Evolutionary conservation across 768 basidiomycete genomes (phyloP), one percentile per base, ranked within the genome.

Genomic region (Atractiella rhizophila): DNA sequence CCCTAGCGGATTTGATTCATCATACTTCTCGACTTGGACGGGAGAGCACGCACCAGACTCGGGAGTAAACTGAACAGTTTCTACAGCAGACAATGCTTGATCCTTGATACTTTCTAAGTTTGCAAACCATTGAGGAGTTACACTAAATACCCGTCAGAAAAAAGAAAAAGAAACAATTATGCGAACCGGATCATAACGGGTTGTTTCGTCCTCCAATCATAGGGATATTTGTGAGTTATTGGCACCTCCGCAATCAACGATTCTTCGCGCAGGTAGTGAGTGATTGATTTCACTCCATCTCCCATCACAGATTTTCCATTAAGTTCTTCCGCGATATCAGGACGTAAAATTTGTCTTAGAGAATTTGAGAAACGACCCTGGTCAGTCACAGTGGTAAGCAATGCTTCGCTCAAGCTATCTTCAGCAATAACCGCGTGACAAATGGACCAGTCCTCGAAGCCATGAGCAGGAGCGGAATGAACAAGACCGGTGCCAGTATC

Each of bases 91-190:
- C 19, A 86, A 51, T 0, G 88, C 83, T 36, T 66, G 57, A 1
- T 68, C 66, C 54, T 91, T 91, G 61, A 98, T 76, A 32, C 64
- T 61, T 37, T 78, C 78, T 19, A 96, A 61, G 54, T 88, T 79
- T 4, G 86, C 83, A 54, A 98, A 98, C 88, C 88, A 98, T 50
- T 96, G 88, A 0, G 79, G 81, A 2, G 86, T 94, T 0, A 85
- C 80, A 13, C 81, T 81, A 48, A 43, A 1, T 2, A 20, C 12
- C 2, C 7, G 32, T 19, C 35, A 26, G 42, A 9, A n/a, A 16
- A 11, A 25, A 20, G 33, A 32, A 21, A 24, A 5, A 10, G 4
- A 15, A 27, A 24, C 1, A 12, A 58, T 73, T 47, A 53, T n/a
- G n/a, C n/a, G n/a, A n/a, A 85, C 80, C 75, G 74, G 47, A 82